Base-by-base conservation (phyloP, 352 stramenopile genomes). In the Globisporangium takayamanum region DNA sequence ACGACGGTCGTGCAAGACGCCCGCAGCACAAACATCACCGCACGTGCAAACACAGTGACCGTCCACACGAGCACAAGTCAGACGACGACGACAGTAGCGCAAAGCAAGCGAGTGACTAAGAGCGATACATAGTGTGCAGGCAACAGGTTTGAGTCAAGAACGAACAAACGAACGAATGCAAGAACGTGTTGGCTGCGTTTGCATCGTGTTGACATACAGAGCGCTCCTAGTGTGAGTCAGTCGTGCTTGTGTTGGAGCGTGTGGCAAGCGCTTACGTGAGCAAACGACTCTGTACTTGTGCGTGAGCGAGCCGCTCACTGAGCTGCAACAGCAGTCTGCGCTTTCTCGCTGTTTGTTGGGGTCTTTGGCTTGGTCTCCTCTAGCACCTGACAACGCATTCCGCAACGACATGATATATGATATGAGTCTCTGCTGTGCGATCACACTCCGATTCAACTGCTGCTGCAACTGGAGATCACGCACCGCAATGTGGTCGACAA, bases 401-500 rank as follows among this genome's bases (percentile, higher is more conserved):
- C 30, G 8, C 30, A 5, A 36, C 8, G 30, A 8, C 30, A 36
- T 49, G 22, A 46, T 46, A 12, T 46, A 36, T 49, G 22, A 46
- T 46, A 12, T 46, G 41, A 46, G 41, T 46, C 12, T 46, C 12
- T n/a, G 14, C 12, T 7, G 41, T 46, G 41, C 41, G 16, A 46
- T 28, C 30, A 36, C 30, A 36, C 30, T 36, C 5, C 8, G 5
- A 8, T 36, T 36, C 30, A 36, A 8, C 30, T 5, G 5, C 8
- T 36, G 30, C 5, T 36, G 30, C 30, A 8, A 36, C 30, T 36
- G 30, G 30, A 5, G 30, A 36, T 5, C 12, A 57, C 63, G 57
- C 55, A 86, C 76, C 64, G 73, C 57, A 36, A 69, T 69, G 64
- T 88, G 76, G 59, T 94, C 82, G 37, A 93, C 81, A 63, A 94